Evolutionary conservation across 1,284 basidiomycete species (phyloP), one percentile per base, ranked within the genome.

Genomic region (Ceratobasidium sp.): DNA sequence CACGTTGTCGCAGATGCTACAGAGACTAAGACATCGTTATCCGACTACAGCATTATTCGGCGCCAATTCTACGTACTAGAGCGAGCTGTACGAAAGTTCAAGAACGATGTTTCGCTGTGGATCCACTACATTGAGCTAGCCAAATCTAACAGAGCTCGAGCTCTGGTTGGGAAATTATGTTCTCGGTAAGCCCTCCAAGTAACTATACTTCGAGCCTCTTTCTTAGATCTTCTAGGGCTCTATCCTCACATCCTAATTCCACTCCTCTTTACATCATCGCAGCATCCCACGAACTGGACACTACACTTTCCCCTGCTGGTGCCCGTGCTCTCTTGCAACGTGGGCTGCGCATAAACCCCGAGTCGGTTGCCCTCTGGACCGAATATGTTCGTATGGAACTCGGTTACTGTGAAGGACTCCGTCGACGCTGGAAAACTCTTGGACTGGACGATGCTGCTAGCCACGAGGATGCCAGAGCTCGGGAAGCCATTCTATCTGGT

Each of bases 301-400:
- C 92, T 77, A 58, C 63, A 28, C 89, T 91, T 58, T 93, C 94
- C 0, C 92, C 94, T 15, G 90, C 92, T n/a, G 91, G 94, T 0
- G 96, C 96, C 9, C 93, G 97, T 26, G 90, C 93, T 20, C 87
- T 97, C 33, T 88, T 98, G 51, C 94, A 97, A 81, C 92, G 97
- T 2, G 97, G 96, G 1, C 89, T 98, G 66, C 90, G 97, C 42
- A 84, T 97, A 73, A 92, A 96, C 80, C 86, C 88, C 7, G 89
- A 92, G 60, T 93, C 90, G 80, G 85, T 90, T 26, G 90, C 92
- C 79, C 88, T 97, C 84, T 97, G 95, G 95, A 88, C 88, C 46
- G 95, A 96, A 84, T 97, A 97, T 84, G 91, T 96, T 80, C 93
- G 93, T 82, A 95, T 98, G 91, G 97, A 98, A 85, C 86, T 97